These are phyloP conservation scores for Byssochlamys sp. DNA, from an alignment of 2,329 filamentous ascomycete species.

Conservation along the genomic window DNA sequence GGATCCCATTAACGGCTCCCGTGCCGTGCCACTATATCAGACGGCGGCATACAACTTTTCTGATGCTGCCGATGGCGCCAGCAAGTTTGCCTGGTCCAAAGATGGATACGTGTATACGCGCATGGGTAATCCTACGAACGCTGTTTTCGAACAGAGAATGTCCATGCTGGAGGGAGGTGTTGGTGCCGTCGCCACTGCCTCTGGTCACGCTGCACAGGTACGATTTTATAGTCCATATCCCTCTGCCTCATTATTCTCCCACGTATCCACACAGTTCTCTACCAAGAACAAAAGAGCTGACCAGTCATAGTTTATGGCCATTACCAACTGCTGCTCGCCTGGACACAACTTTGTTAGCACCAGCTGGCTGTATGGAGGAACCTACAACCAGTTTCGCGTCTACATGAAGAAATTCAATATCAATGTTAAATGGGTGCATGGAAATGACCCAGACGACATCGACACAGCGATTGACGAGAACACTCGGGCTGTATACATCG, in stretches of 20 bases:
- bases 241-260: not conserved
- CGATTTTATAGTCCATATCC: not conserved
- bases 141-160: conserved; percentile 29
- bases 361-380: conserved; percentile 75
- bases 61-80: conserved; percentile 31
- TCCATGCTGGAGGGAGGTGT: conserved; percentile 30
- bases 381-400: conserved; percentile 86
- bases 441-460: conserved; percentile 66
- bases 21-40: conserved; percentile 19
- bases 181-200: conserved; percentile 65
- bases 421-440: conserved; percentile 38
- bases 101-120: conserved; percentile 30
- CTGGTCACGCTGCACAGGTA: conserved; percentile 60
- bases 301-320: conserved; percentile 61
- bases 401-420: conserved; percentile 39
- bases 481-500: conserved; percentile 77
- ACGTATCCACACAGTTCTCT: no score
- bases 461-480: conserved; percentile 70
- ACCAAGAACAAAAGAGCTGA: no score
- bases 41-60: conserved; percentile 26
- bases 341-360: conserved; percentile 83
- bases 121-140: conserved; percentile 20
- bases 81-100: conserved; percentile 15
- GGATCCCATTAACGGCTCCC: conserved; percentile 21
- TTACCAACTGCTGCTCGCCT: conserved; percentile 61